Base-by-base conservation (phyloP, 768 basidiomycete species). In the Hirschioporus abietinus region DNA sequence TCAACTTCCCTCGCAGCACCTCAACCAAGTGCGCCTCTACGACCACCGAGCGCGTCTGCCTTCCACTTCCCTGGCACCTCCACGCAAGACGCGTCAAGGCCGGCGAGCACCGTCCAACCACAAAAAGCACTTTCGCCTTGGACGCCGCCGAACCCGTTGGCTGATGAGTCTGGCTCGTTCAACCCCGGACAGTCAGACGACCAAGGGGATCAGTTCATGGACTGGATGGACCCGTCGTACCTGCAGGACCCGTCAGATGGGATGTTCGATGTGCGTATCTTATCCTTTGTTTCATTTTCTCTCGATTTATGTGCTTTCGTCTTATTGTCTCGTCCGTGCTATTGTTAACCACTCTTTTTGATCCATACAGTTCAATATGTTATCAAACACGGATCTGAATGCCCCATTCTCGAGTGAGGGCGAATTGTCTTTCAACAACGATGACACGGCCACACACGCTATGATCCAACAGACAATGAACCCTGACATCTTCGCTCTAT, bases 1-100 rank as follows among this genome's bases (percentile, higher is more conserved):
- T 7, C 35, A 35, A 64, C 67, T 12, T 62, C 64, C 25, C 64
- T 68, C 1, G 30, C 42, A 52, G 65, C 67, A 6, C 67, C 67
- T 27, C 67, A 63, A 58, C 65, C 67, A 23, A 61, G 35, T 15
- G 23, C 60, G 60, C 60, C 30, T 12, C 24, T 61, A 15, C 60
- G 60, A 3, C 60, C 60, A 61, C 60, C 60, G 15, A 25, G 25
- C 30, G 60, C 60, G 24, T 61, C 60, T 34, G 60, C 60, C 60
- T 61, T 25, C 25, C 12, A 61, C 25, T 6, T 34, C 25, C 60
- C 60, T 15, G 60, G 23, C 23, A 15, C 25, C 60, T 18, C 60
- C 25, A 23, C 24, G 60, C 24, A 12, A 34, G 23, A 61, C 30
- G 17, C 25, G 25, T 34, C 15, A 3, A 61, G 10, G 20, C 30